These are phyloP conservation scores for Coniochaeta ligniaria DNA, from an alignment of 2,329 filamentous ascomycete species.

Conservation along the genomic window DNA sequence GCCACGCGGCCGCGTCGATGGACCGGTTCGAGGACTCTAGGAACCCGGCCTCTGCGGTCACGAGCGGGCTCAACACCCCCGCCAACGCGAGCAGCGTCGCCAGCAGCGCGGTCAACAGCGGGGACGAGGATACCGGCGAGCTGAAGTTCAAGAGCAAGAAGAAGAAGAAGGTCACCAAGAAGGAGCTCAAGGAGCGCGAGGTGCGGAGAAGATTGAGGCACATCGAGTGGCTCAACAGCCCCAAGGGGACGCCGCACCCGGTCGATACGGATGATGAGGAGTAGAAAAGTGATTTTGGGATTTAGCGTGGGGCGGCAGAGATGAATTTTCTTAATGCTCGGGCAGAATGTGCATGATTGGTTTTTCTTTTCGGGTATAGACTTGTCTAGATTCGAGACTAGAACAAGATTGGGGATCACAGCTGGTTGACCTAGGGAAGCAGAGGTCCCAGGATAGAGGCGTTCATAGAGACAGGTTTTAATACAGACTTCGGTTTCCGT, in stretches of 20 bases:
- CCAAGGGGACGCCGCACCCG: slow-evolving; percentile 76
- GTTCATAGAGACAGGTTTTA: not conserved
- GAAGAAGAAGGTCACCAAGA: slow-evolving; percentile 99
- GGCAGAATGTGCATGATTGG: not conserved
- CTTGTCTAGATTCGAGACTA: slow-evolving; percentile 1
- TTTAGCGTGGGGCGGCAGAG: not conserved
- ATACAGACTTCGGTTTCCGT: not conserved
- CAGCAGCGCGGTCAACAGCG: slow-evolving; percentile 66
- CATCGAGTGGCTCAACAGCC: slow-evolving; percentile 75
- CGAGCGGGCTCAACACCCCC: slow-evolving; percentile 49
- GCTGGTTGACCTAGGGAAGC: not conserved
- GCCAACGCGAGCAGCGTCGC: slow-evolving; percentile 47
- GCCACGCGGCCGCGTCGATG: slow-evolving; percentile 62
- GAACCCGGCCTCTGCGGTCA: slow-evolving; percentile 50
- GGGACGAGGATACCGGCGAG: slow-evolving; percentile 59
- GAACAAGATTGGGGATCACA: not conserved
- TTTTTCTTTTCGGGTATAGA: slow-evolving; percentile 1
- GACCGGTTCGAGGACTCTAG: slow-evolving; percentile 84
- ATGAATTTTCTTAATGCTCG: not conserved
- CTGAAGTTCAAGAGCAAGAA: slow-evolving; percentile 86
- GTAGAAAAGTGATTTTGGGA: not conserved
- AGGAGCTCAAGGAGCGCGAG: slow-evolving; percentile 90
- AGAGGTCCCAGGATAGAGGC: slow-evolving; percentile 1
- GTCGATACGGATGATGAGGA: slow-evolving; percentile 72
- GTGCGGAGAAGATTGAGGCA: slow-evolving; percentile 80